Base-by-base conservation (phyloP, 1,139 yeast species). In the Nakaseomyces kungkrabaensis region DNA sequence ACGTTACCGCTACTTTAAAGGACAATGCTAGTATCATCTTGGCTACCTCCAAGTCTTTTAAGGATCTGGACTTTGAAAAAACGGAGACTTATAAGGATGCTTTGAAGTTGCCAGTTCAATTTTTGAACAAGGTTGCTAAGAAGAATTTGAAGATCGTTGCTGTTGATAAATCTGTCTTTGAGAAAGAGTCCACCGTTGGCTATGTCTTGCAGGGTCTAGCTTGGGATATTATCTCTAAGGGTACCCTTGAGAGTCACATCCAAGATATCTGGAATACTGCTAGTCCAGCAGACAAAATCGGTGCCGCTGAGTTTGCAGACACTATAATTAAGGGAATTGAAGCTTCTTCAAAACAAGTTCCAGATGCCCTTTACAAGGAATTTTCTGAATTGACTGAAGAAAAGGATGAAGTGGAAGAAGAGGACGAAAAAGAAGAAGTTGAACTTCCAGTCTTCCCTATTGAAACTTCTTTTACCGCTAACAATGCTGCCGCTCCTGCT, bases 261-360 rank as follows among this genome's bases (percentile, higher is more conserved):
- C 84, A 87, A 68, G 84, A 83, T 68, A 78, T 88, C 59, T 79
- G 85, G 64, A 86, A 83, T 64, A 84, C 95, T 26, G 82, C 83
- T 56, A 94, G 95, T 50, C 78, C 84, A 52, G 88, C 82, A 53
- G 85, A 45, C 17, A 37, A 34, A 26, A 10, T 22, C 8, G 29
- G 29, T 27, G 45, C 38, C 11, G 40, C 48, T 10, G 45, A 46
- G 26, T 33, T 36, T 40, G 40, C 45, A 10, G 44, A 46, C 17
- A 27, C 33, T 13, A 46, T 46, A 26, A 26, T 36, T 34, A 46
- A 46, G 34, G 36, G 45, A 6, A 34, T 41, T 34, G 45, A 40
- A 13, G 22, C 46, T 26, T 75, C 72, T 52, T 60, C 60, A 34
- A 61, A 59, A 34, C 64, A 58, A 46, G 66, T 47, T 43, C 46